A percentile compares a stretch with the other conserved stretches of the same genome.
These are phyloP conservation scores for Amesomyces nigricolor DNA, from an alignment of 2,329 filamentous ascomycete species.

Conservation along the genomic window DNA sequence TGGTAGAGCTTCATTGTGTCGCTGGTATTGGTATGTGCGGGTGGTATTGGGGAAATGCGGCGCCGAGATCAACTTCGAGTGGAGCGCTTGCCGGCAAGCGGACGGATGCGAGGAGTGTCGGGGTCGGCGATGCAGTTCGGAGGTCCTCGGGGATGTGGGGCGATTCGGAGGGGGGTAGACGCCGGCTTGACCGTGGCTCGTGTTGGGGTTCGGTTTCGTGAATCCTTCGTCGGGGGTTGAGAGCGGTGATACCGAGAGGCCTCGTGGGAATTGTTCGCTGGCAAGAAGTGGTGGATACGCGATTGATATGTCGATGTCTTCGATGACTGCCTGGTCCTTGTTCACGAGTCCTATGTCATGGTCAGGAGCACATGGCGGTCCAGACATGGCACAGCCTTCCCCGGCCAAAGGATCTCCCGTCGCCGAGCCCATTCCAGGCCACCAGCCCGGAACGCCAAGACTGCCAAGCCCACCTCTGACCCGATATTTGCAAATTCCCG, in stretches of 20 bases:
- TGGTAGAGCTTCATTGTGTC: conserved; percentile 78
- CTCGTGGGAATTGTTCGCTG: too few species aligned
- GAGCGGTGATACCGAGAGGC: too few species aligned
- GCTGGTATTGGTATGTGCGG: neutral
- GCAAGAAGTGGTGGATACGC: too few species aligned
- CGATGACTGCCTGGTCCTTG: neutral
- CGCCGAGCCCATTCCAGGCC: conserved; percentile 3
- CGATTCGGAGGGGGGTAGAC: conserved; percentile 1
- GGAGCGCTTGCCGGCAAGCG: conserved; percentile 3
- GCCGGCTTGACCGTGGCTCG: neutral
- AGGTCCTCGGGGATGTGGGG: conserved; percentile 16
- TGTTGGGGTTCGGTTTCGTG: neutral
- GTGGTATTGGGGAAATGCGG: neutral
- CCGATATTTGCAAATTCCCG: neutral
- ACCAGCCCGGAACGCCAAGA: too few species aligned
- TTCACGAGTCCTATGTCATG: neutral
- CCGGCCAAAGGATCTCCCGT: conserved; percentile 17
- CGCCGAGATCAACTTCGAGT: neutral
- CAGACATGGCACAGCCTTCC: too few species aligned
- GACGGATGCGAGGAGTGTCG: neutral
- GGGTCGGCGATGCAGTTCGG: conserved; percentile 13
- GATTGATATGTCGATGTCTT: neutral
- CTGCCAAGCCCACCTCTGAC: neutral
- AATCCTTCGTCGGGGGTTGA: too few species aligned
- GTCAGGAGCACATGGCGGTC: neutral